Conservation (phyloP, 129 eudicot genomes). For the Chrysanthemum makinoi region DNA sequence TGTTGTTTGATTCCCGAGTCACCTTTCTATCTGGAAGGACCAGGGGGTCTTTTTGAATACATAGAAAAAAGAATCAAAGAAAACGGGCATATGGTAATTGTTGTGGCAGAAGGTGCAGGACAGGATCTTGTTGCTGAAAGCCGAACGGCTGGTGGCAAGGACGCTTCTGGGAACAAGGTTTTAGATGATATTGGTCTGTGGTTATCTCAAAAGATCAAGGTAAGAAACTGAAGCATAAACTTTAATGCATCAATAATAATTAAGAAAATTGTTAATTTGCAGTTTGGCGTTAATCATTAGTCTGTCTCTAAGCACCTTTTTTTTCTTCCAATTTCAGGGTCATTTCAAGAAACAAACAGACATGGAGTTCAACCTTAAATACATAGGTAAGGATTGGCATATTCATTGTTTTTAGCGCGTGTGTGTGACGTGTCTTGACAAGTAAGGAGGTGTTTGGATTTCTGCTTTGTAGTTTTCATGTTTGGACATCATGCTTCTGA, state of each 20-base stretch:
- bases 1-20: slow-evolving; percentile 98
- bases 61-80: slow-evolving; percentile 76
- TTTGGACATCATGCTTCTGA: no score
- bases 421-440: no score
- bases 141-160: slow-evolving; percentile 35
- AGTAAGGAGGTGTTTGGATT: no score
- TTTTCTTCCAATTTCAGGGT: slow-evolving; percentile 40
- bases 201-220: slow-evolving; percentile 88
- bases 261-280: not conserved
- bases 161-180: slow-evolving; percentile 85
- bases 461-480: no score
- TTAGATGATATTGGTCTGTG: slow-evolving; percentile 80
- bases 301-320: not conserved
- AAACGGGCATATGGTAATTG: slow-evolving; percentile 95
- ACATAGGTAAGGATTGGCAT: slow-evolving; percentile 57
- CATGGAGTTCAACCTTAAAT: slow-evolving; percentile 71
- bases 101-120: slow-evolving; percentile 98
- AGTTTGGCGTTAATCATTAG: slow-evolving; percentile 11
- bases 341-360: slow-evolving; percentile 60
- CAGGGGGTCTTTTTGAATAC: slow-evolving; percentile 85
- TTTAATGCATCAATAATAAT: not conserved
- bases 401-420: not conserved
- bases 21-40: slow-evolving; percentile 92
- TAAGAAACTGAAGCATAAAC: slow-evolving; percentile 18
- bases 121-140: slow-evolving; percentile 65